Evolutionary conservation across 1,284 basidiomycete genomes (phyloP), one percentile per base, ranked within the genome.

Genomic region (Clitocybe nebularis): DNA sequence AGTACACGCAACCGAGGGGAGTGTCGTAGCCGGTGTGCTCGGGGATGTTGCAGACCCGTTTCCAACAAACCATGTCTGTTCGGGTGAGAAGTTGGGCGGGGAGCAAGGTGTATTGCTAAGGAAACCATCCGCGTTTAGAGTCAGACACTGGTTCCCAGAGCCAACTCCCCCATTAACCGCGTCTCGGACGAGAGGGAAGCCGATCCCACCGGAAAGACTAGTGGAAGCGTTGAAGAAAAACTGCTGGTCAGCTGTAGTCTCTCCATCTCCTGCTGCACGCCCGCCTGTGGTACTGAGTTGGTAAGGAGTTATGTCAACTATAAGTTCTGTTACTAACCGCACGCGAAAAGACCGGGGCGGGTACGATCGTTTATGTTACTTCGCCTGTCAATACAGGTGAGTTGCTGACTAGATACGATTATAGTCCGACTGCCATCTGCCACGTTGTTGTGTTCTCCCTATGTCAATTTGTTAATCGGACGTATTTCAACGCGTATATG

Each of bases 341-440:
- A 56, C 30, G 54, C 54, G 20, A 59, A 59, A 30, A 57, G 52
- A 19, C 56, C 56, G 9, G 56, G 57, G n/a, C 56, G 53, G n/a
- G 44, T 55, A 9, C 45, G 50, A 39, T 59, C 54, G 8, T 59
- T 51, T 17, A 44, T 55, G 37, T 57, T 57, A 20, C 50, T 42
- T 30, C 55, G 48, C 19, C 53, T 50, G 24, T 57, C 57, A 8
- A 57, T 45, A 20, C 57, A 59, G 23, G 56, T 59, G 33, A 56
- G 46, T 40, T 57, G 56, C 26, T 56, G 54, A 23, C 49, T 54
- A 9, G 57, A 59, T 29, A 56, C 54, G 32, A 56, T 57, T 32
- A 59, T 45, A 11, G 51, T 53, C 24, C 44, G 41, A 30, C 53
- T 59, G 32, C 49, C 56, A 38, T 55, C 53, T 24, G 44, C 28